Base-by-base conservation (phyloP, 2,329 filamentous ascomycete species). In the Trichoderma oligosporum region DNA sequence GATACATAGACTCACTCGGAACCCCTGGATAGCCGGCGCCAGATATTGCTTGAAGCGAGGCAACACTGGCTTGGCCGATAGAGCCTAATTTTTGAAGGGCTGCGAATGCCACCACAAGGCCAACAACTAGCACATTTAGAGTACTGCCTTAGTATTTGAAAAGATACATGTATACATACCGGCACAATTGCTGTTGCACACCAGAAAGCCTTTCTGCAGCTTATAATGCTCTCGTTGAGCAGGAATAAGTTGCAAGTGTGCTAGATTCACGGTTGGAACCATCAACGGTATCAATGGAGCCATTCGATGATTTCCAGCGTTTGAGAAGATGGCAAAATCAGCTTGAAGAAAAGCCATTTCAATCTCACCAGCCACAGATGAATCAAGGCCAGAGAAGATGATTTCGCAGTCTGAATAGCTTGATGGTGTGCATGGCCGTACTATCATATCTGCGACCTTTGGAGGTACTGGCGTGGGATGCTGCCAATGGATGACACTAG, bases 321-420 rank as follows among this genome's bases (percentile, higher is more conserved):
- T 54, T 42, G 51, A 54, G 51, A 54, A 54, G 39, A 54, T 42
- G 39, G 51, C 38, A 42, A 54, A 45, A 18, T 54, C 51, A 42
- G 51, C 51, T 42, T 54, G 31, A 42, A 54, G 51, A 42, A 54
- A 54, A 14, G 51, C 51, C 51, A 54, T 54, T 45, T 54, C 51
- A 54, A 54, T 33, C 20, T 54, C 39, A 42, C 51, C 51, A 44
- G 51, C 51, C 38, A 54, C 51, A 27, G 41, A 42, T 42, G 39
- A 45, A 45, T 54, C 51, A 24, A 54, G 51, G 18, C 51, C 51
- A 33, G 38, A 45, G 41, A 54, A 54, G 38, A 54, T 42, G 38
- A 54, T 42, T 42, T 54, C 51, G 27, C 51, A 54, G 51, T 54
- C 51, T 24, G 51, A 42, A 36, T 36, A 54, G 27, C 31, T 29